A percentile compares a stretch with the other conserved stretches of the same genome.
Conservation (phyloP, 768 basidiomycete genomes). For the Tylopilus rubrobrunneus region DNA sequence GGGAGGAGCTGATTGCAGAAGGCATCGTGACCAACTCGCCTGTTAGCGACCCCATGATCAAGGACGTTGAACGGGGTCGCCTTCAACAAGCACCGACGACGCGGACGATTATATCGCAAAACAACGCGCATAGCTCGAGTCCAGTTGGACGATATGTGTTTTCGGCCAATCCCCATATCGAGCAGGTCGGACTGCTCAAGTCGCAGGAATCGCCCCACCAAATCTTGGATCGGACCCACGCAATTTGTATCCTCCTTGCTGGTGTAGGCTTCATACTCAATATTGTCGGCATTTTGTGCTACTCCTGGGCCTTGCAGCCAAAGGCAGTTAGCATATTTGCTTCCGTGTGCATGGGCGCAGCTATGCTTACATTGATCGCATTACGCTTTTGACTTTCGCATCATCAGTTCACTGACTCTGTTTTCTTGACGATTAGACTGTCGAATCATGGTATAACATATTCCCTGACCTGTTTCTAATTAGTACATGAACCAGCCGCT, state of each 20-base stretch:
- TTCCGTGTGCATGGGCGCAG: constrained; percentile 35
- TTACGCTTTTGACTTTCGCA: constrained; percentile 4
- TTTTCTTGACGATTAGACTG: neutral
- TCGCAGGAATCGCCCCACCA: constrained; percentile 34
- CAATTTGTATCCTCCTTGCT: constrained; percentile 46
- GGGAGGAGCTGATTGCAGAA: constrained; percentile 41
- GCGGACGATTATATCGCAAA: neutral
- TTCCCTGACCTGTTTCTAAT: too few species aligned
- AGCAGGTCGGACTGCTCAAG: constrained; percentile 45
- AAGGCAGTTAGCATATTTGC: constrained; percentile 42
- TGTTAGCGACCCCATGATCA: neutral
- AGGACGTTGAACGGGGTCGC: constrained; percentile 13
- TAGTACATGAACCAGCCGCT: too few species aligned
- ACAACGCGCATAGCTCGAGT: neutral
- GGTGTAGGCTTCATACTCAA: constrained; percentile 47
- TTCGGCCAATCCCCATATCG: constrained; percentile 46
- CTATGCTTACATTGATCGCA: constrained; percentile 22
- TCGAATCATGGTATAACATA: too few species aligned
- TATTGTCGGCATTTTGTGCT: constrained; percentile 46
- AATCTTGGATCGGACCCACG: constrained; percentile 46
- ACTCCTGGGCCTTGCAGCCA: constrained; percentile 47
- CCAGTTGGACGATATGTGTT: constrained; percentile 27
- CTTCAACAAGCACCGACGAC: neutral
- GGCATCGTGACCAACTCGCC: constrained; percentile 22
- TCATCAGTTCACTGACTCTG: neutral